These are phyloP conservation scores for Erigeron philadelphicus DNA, from an alignment of 140 eudicot species.

Conservation along the genomic window DNA sequence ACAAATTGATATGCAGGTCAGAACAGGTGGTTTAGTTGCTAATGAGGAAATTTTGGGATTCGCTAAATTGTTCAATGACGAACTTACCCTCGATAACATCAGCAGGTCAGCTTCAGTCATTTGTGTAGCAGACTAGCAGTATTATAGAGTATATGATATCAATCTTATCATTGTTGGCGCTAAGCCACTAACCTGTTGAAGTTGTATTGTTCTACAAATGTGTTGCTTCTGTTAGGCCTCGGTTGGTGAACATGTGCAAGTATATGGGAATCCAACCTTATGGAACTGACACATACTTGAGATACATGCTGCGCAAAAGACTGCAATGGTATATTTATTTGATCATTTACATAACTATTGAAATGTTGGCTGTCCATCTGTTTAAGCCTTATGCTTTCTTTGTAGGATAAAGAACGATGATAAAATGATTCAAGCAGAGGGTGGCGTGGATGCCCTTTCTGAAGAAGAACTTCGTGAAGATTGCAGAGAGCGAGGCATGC, in stretches of 20 bases:
- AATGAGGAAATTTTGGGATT: conserved; percentile 78
- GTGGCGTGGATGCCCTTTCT: conserved; percentile 78
- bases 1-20: conserved; percentile 45
- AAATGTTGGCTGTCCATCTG: conserved; percentile 14
- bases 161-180: not conserved
- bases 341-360: not conserved
- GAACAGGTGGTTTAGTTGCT: conserved; percentile 58
- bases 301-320: conserved; percentile 66
- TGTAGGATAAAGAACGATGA: conserved; percentile 69
- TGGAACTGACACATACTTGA: conserved; percentile 68
- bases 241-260: conserved; percentile 80
- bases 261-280: conserved; percentile 78
- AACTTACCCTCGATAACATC: conserved; percentile 73
- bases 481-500: conserved; percentile 81
- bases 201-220: conserved; percentile 1
- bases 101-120: conserved; percentile 49
- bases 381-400: conserved; percentile 3
- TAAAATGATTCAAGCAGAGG: conserved; percentile 68
- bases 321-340: conserved; percentile 38
- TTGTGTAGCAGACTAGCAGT: conserved; percentile 11
- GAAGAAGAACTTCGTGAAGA: conserved; percentile 82
- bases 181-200: conserved; percentile 6
- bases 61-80: conserved; percentile 79
- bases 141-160: not conserved
- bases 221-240: conserved; percentile 52